phyloP scores from a whole-genome alignment of 139 green algal genomes.

The Chlorella sp. region DNA sequence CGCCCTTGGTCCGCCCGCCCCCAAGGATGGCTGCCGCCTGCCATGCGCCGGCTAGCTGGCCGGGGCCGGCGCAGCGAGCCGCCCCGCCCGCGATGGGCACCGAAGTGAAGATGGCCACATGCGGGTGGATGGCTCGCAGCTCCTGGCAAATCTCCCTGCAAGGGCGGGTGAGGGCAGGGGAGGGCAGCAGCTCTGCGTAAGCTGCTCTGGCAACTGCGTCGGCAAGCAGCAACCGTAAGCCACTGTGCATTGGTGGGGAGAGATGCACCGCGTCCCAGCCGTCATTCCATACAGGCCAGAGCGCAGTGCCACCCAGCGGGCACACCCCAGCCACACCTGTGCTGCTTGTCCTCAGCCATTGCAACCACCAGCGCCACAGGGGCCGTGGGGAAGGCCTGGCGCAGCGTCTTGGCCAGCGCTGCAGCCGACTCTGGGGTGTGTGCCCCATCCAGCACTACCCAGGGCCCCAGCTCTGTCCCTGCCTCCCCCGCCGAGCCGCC shows the following conservation, averaged over 20 bases:
- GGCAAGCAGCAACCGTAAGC: too few species aligned
- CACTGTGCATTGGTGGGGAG: too few species aligned
- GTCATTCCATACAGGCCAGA: too few species aligned
- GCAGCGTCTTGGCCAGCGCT: constrained; percentile 63
- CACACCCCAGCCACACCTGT: constrained; percentile 51
- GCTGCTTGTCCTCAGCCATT: constrained; percentile 89
- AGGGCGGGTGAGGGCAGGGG: too few species aligned
- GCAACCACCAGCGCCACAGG: constrained; percentile 79
- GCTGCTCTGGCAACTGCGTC: too few species aligned
- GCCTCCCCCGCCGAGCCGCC: background rate
- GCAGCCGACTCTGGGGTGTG: constrained; percentile 78
- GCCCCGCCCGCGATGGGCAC: constrained; percentile 72
- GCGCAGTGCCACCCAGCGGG: background rate
- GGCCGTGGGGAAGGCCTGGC: constrained; percentile 52
- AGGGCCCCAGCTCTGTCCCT: background rate
- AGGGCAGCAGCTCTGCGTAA: background rate
- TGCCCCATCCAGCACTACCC: constrained; percentile 82
- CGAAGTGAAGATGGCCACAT: constrained; percentile 74
- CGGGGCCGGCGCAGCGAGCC: constrained; percentile 48
- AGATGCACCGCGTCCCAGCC: too few species aligned
- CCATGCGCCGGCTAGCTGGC: constrained; percentile 71
- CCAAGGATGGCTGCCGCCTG: constrained; percentile 49
- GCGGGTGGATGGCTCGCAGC: constrained; percentile 53
- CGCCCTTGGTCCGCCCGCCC: background rate
- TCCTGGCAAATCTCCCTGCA: constrained; percentile 25